A percentile compares a stretch with the other conserved stretches of the same genome.
These are phyloP conservation scores for Globisporangium mamillatum DNA, from an alignment of 352 stramenopile species.

Conservation along the genomic window DNA sequence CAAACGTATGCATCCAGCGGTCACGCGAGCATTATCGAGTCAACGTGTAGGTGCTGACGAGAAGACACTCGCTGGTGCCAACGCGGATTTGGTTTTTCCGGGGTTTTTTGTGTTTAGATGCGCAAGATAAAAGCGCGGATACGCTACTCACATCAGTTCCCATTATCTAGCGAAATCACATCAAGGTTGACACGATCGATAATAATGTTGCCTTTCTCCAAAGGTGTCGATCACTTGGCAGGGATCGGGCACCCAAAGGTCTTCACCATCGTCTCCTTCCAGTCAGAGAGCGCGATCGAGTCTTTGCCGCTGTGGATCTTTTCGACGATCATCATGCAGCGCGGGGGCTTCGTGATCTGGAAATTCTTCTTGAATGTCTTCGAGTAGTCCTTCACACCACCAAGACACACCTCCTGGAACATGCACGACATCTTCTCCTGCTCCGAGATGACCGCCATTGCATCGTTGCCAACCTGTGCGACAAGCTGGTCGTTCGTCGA, in stretches of 20 bases:
- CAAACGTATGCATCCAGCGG: no score
- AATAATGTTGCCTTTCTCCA: not conserved
- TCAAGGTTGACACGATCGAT: not conserved
- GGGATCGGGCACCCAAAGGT: conserved; percentile 41
- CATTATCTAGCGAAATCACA: not conserved
- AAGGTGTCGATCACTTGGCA: not conserved
- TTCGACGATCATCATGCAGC: conserved; percentile 45
- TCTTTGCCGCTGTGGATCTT: conserved; percentile 32
- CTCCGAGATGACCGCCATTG: not conserved
- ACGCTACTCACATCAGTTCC: not conserved
- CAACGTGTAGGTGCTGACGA: not conserved
- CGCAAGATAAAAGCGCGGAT: not conserved
- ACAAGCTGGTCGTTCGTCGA: conserved; percentile 10
- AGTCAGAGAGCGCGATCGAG: conserved; percentile 23
- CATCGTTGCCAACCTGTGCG: not conserved
- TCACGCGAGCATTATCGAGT: no score
- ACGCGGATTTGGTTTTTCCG: not conserved
- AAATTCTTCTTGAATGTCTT: conserved; percentile 44
- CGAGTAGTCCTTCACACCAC: conserved; percentile 40
- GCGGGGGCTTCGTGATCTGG: conserved; percentile 28
- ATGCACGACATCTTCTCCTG: conserved; percentile 43
- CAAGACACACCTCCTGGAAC: conserved; percentile 52
- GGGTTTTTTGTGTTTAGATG: not conserved
- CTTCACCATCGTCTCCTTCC: conserved; percentile 34
- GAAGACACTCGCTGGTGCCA: not conserved